Percentiles rank a stretch among this genome's conserved stretches.
Conservation (phyloP, 805 yeast genomes). For the Ogataea paraovalis region DNA sequence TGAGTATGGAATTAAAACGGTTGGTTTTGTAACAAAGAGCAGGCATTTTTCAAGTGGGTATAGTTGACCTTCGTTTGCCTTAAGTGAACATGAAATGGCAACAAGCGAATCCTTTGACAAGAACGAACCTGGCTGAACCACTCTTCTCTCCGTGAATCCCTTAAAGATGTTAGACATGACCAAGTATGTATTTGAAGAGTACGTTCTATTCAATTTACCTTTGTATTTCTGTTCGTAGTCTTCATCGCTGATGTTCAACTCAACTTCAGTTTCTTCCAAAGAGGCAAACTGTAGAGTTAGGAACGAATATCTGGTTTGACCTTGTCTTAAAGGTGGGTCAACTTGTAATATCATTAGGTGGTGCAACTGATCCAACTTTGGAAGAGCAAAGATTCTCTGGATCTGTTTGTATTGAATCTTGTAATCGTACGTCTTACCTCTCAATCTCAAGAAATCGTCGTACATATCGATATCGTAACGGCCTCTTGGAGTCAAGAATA, state of each 20-base stretch:
- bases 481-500: slow-evolving; percentile 96
- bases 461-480: slow-evolving; percentile 97
- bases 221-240: slow-evolving; percentile 75
- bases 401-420: slow-evolving; percentile 87
- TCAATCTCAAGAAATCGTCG: slow-evolving; percentile 75
- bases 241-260: slow-evolving; percentile 76
- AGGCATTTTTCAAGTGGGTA: slow-evolving; percentile 92
- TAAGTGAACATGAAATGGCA: slow-evolving; percentile 86
- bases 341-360: slow-evolving; percentile 85
- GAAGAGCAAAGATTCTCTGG: slow-evolving; percentile 85
- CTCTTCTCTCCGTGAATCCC: slow-evolving; percentile 84
- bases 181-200: slow-evolving; percentile 76
- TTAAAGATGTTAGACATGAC: slow-evolving; percentile 85
- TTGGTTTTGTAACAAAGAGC: slow-evolving; percentile 89
- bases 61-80: slow-evolving; percentile 92
- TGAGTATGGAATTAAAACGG: slow-evolving; percentile 81
- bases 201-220: slow-evolving; percentile 64
- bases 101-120: slow-evolving; percentile 73
- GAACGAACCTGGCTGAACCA: slow-evolving; percentile 81
- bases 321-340: slow-evolving; percentile 97
- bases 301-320: slow-evolving; percentile 94
- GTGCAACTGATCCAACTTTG: slow-evolving; percentile 91
- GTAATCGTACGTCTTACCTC: slow-evolving; percentile 98
- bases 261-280: slow-evolving; percentile 90
- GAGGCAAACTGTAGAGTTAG: slow-evolving; percentile 83